phyloP scores from a whole-genome alignment of 768 basidiomycete species.

The Nidularia sp. region DNA sequence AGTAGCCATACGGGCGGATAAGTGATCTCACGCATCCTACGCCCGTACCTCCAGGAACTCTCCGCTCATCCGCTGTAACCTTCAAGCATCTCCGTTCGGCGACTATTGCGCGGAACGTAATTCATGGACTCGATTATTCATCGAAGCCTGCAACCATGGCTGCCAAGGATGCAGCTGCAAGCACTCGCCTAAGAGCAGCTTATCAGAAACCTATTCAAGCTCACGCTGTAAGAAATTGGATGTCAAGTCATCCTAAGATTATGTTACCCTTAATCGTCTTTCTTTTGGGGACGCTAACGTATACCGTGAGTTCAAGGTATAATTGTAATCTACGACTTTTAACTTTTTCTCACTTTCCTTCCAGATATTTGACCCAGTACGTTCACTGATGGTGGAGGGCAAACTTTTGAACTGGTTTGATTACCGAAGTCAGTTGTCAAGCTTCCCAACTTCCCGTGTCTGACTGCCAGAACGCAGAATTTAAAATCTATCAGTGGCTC shows the following conservation, averaged over 20 bases:
- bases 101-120: constrained; percentile 76
- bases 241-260: constrained; percentile 82
- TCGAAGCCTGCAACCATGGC: constrained; percentile 14
- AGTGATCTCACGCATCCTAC: constrained; percentile 56
- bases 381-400: constrained; percentile 76
- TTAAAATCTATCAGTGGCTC: constrained; percentile 73
- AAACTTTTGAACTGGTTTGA: constrained; percentile 87
- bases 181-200: constrained; percentile 43
- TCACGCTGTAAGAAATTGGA: constrained; percentile 72
- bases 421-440: constrained; percentile 46
- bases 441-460: background rate
- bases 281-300: constrained; percentile 84
- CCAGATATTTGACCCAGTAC: constrained; percentile 90
- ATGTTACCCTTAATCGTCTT: constrained; percentile 80
- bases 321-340: background rate
- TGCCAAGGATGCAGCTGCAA: constrained; percentile 18
- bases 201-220: constrained; percentile 66
- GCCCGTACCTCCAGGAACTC: constrained; percentile 60
- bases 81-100: constrained; percentile 68
- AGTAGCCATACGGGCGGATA: constrained; percentile 76
- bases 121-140: constrained; percentile 54
- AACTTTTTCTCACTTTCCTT: background rate
- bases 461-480: constrained; percentile 40
- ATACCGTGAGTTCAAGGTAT: constrained; percentile 55
- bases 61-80: constrained; percentile 60